phyloP scores from a whole-genome alignment of 345 rosid species.

The Rhizophora apiculata region DNA sequence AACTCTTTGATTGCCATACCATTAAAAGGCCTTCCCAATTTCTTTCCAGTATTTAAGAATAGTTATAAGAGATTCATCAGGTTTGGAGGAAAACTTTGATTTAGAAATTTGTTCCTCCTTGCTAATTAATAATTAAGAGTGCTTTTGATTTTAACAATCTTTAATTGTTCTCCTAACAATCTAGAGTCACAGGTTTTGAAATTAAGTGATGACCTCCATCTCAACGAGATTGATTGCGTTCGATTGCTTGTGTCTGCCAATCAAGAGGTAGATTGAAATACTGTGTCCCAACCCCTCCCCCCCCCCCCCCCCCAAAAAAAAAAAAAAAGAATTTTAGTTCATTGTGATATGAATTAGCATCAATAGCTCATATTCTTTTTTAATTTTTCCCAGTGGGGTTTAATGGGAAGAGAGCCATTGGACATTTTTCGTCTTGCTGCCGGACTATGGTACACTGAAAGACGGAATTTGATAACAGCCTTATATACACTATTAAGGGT shows the following conservation, averaged over 20 bases:
- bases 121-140: too few species aligned
- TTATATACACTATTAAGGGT: constrained; percentile 79
- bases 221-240: constrained; percentile 85
- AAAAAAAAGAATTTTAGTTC: not conserved
- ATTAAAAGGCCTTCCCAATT: too few species aligned
- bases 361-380: constrained; percentile 8
- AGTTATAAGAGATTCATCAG: too few species aligned
- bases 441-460: constrained; percentile 94
- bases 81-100: too few species aligned
- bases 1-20: too few species aligned
- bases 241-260: constrained; percentile 80
- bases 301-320: too few species aligned
- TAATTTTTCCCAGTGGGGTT: constrained; percentile 53
- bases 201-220: constrained; percentile 86
- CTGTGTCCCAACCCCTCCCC: not conserved
- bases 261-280: constrained; percentile 62
- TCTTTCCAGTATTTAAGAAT: too few species aligned
- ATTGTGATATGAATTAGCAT: not conserved
- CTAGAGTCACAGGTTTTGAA: constrained; percentile 53
- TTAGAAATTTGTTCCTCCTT: too few species aligned
- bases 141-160: too few species aligned
- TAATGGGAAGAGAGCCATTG: constrained; percentile 73
- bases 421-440: constrained; percentile 88
- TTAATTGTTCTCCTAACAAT: too few species aligned
- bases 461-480: constrained; percentile 76